These are phyloP conservation scores for Ophiostoma ulmi DNA, from an alignment of 2,329 filamentous ascomycete genomes.

Conservation along the genomic window DNA sequence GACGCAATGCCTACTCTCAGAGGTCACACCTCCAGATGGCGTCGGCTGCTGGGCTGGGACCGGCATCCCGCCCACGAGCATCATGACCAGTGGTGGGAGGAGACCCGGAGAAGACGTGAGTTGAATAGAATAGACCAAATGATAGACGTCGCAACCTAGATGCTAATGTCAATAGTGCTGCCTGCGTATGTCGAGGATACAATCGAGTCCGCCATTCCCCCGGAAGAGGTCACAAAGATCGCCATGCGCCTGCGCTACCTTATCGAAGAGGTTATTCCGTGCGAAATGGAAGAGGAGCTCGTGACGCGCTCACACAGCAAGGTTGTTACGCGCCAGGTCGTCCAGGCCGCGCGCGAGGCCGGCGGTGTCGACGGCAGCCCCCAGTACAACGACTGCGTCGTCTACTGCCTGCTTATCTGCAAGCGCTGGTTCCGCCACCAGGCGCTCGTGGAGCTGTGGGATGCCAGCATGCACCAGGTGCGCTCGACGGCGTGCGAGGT, in stretches of 20 bases:
- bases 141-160: background rate
- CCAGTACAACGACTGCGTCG: slow-evolving; percentile 71
- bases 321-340: slow-evolving; percentile 74
- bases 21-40: slow-evolving; percentile 25
- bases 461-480: slow-evolving; percentile 75
- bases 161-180: slow-evolving; percentile 50
- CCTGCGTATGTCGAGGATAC: slow-evolving; percentile 56
- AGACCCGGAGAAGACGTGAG: slow-evolving; percentile 32
- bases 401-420: slow-evolving; percentile 73
- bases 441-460: slow-evolving; percentile 78
- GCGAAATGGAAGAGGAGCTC: slow-evolving; percentile 72
- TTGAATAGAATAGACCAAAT: background rate
- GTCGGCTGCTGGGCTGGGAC: slow-evolving; percentile 34
- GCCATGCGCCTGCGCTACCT: slow-evolving; percentile 86
- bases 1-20: background rate
- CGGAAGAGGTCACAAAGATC: slow-evolving; percentile 79
- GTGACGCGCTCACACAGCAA: slow-evolving; percentile 78
- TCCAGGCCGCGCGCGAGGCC: slow-evolving; percentile 75
- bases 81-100: slow-evolving; percentile 33
- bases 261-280: slow-evolving; percentile 82
- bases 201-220: slow-evolving; percentile 62
- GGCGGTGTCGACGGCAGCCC: slow-evolving; percentile 74
- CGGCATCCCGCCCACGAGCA: slow-evolving; percentile 29
- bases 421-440: slow-evolving; percentile 74
- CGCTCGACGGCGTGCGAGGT: slow-evolving; percentile 82